Conservation (phyloP, 768 basidiomycete genomes). For the Tricholoma saponaceum region DNA sequence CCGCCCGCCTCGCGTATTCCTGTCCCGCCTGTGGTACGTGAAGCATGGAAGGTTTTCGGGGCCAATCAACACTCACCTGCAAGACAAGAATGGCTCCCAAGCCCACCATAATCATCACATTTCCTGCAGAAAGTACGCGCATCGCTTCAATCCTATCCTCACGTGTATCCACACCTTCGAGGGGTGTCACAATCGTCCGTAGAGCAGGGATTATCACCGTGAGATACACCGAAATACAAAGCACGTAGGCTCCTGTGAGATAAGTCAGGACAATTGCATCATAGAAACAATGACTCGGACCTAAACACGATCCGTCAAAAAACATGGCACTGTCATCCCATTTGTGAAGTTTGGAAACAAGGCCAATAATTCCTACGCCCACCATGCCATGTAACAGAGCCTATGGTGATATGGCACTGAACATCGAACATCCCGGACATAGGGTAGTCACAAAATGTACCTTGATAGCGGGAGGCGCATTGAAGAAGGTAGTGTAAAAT, state of each 20-base stretch:
- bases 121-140: slow-evolving; percentile 79
- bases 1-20: slow-evolving; percentile 71
- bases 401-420: slow-evolving; percentile 31
- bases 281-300: slow-evolving; percentile 38
- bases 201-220: slow-evolving; percentile 77
- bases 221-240: slow-evolving; percentile 75
- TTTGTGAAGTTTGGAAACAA: slow-evolving; percentile 73
- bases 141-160: slow-evolving; percentile 75
- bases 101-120: slow-evolving; percentile 74
- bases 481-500: slow-evolving; percentile 91
- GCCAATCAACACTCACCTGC: slow-evolving; percentile 45
- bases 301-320: slow-evolving; percentile 88
- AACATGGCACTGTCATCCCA: slow-evolving; percentile 95
- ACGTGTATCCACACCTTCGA: slow-evolving; percentile 48
- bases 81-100: slow-evolving; percentile 62
- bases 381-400: slow-evolving; percentile 86
- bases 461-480: slow-evolving; percentile 92
- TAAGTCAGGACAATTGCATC: neutral
- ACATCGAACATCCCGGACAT: neutral
- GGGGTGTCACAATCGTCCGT: slow-evolving; percentile 67
- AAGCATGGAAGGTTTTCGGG: neutral
- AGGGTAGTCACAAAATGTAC: slow-evolving; percentile 33
- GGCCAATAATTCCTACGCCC: slow-evolving; percentile 68
- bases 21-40: slow-evolving; percentile 62
- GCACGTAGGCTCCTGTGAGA: slow-evolving; percentile 63